phyloP scores from a whole-genome alignment of 148 eudicot genomes.

The Silene uniflora region DNA sequence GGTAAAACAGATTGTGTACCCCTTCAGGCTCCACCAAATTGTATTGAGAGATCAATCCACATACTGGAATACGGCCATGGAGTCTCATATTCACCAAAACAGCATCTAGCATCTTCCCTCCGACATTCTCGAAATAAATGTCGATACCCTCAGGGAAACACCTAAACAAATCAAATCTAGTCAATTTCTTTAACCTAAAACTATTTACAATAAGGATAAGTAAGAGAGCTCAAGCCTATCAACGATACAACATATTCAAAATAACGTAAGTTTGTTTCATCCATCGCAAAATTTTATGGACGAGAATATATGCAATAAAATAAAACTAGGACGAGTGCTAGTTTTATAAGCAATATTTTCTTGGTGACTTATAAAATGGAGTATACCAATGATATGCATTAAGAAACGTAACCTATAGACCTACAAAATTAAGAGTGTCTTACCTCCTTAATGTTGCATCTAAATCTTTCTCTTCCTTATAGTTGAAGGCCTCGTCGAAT shows the following conservation, averaged over 20 bases:
- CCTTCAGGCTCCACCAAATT: constrained; percentile 43
- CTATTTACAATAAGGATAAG: neutral
- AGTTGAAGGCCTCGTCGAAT: constrained; percentile 55
- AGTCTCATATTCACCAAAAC: constrained; percentile 46
- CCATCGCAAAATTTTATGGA: too few species aligned
- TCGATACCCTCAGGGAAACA: constrained; percentile 55
- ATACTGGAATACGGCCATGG: constrained; percentile 41
- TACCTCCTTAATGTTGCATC: constrained; percentile 51
- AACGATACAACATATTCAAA: too few species aligned
- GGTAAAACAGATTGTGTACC: constrained; percentile 34
- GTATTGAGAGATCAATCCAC: constrained; percentile 52
- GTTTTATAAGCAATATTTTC: neutral
- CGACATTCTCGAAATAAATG: constrained; percentile 52
- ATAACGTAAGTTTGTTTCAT: too few species aligned
- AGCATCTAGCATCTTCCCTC: constrained; percentile 56
- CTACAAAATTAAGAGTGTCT: neutral
- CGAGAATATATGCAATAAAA: neutral
- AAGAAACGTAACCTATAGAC: neutral
- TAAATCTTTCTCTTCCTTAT: constrained; percentile 55
- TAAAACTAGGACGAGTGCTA: too few species aligned
- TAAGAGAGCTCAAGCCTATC: neutral
- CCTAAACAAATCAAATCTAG: constrained; percentile 25
- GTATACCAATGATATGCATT: too few species aligned
- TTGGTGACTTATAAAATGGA: neutral
- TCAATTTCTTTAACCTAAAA: neutral